Base-by-base conservation (phyloP, 495 filamentous ascomycete species). In the Podospora tetraspora region DNA sequence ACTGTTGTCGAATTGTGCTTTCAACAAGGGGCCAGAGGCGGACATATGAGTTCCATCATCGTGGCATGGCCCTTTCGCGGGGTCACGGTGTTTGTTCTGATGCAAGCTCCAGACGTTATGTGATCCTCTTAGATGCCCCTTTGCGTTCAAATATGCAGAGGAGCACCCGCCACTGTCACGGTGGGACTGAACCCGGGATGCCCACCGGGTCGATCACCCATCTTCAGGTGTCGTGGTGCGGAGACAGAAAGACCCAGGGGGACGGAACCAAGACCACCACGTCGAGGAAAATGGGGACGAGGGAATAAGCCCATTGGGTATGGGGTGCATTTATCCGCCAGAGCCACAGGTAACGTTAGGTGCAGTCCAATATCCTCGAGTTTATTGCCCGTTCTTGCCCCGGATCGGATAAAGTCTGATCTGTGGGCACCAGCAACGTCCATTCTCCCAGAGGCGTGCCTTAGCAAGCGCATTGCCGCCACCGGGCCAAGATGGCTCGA, bases 401-500 rank as follows among this genome's bases (percentile, higher is more conserved):
- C 70, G 70, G 75, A 77, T 74, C 75, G 75, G 75, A 63, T 77
- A 77, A 77, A 75, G 69, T 34, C 61, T 64, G 16, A 22, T n/a
- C 69, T 30, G 66, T 32, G 64, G 60, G 43, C 62, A 24, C 30
- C 62, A 27, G 23, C 43, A 60, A 13, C 27, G 59, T 64, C 65
- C 24, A 66, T 19, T 22, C 22, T 52, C 43, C 43, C 16, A 52
- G 19, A 52, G 43, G 7, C 19, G 43, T 52, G 1, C 19, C 19
- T 52, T 21, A 19, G 9, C 59, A 69, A 23, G 32, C 9, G 32
- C 52, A 73, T 60, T 73, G 71, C 71, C 71, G 69, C 60, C 56
- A 22, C 56, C 59, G 52, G 37, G 60, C 65, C 64, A 67, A 70
- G 56, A 64, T 67, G 61, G 69, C 57, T 62, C 2, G 63, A 66